Conservation (phyloP, 2,329 filamentous ascomycete genomes). For the Cephalotrichum gorgonifer region DNA sequence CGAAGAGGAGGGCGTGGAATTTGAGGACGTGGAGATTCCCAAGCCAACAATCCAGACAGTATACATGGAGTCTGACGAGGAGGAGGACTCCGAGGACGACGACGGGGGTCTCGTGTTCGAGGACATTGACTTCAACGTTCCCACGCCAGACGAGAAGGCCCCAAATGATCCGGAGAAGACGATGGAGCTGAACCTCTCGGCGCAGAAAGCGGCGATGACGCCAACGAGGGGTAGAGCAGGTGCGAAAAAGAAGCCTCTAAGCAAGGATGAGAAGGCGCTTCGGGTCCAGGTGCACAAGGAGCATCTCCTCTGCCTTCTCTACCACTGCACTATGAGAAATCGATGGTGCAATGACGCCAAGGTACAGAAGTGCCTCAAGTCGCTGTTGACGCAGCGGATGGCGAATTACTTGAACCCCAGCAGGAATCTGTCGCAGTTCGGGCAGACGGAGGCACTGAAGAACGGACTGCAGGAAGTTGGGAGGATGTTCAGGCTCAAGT, state of each 20-base stretch:
- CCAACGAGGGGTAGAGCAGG: constrained; percentile 17
- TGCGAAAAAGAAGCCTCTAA: constrained; percentile 36
- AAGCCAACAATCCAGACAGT: constrained; percentile 39
- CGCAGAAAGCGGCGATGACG: constrained; percentile 25
- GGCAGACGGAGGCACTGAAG: constrained; percentile 64
- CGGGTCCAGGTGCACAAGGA: constrained; percentile 75
- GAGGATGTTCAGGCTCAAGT: constrained; percentile 58
- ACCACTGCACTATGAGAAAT: constrained; percentile 69
- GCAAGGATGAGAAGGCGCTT: constrained; percentile 38
- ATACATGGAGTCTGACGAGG: constrained; percentile 36
- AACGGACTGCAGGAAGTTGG: constrained; percentile 64
- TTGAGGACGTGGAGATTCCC: constrained; percentile 40
- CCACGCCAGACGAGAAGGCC: constrained; percentile 9
- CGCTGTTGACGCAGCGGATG: constrained; percentile 56
- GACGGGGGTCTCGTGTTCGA: constrained; percentile 34
- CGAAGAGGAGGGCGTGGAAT: constrained; percentile 32
- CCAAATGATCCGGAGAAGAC: constrained; percentile 18
- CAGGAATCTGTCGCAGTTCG: constrained; percentile 59
- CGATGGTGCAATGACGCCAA: constrained; percentile 74
- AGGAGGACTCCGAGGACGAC: constrained; percentile 20
- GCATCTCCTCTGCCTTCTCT: constrained; percentile 74
- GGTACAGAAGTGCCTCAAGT: constrained; percentile 56
- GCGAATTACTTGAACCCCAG: constrained; percentile 59
- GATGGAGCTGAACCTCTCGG: constrained; percentile 42
- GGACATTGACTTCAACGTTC: constrained; percentile 31